Base-by-base conservation (phyloP, 257 asterid species). In the Solanum sejunctum region DNA sequence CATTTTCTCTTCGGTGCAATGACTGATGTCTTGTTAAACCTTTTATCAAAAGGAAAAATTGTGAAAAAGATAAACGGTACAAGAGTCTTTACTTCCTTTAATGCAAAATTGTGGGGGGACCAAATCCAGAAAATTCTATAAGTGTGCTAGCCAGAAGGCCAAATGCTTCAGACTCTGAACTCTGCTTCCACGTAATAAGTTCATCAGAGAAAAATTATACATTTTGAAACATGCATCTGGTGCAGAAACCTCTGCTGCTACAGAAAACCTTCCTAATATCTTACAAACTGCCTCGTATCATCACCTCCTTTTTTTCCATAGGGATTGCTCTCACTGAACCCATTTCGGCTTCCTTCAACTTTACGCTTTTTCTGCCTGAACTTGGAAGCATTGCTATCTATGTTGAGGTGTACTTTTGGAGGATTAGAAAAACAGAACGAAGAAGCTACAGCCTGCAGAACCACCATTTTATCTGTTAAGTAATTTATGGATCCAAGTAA, bases 391-490 rank as follows among this genome's bases (percentile, higher is more conserved):
- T 83, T 97, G 84, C 98, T 97, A 85, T 94, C 98, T 55, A 95
- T 92, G 91, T 93, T 93, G 61, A 97, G 39, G 90, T 89, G 90
- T 47, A 94, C 95, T 83, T 89, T 91, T 12, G 99, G 98, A 72
- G 98, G 99, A 78, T 90, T 89, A 3, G 91, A 82, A 80, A 95
- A 92, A 79, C 98, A 94, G 89, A 97, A 97, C 7, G 99, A 97
- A 71, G 98, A 91, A 85, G 99, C 98, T 89, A 97, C 98, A 43
- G 93, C 98, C 99, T 96, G 93, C 87, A 80, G 52, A 83, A 75
- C 18, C 82, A 21, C 1, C 3, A 7, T n/a, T 7, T 12, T 3
- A 26, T 36, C 21, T 3, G 32, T 75, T 63, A 61, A 66, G 55
- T 47, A 15, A 8, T 49, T 7, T 51, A 39, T 49, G 61, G 61